Evolutionary conservation across 2,329 filamentous ascomycete genomes (phyloP).

Genomic region (Chrysoporthe puriensis): DNA sequence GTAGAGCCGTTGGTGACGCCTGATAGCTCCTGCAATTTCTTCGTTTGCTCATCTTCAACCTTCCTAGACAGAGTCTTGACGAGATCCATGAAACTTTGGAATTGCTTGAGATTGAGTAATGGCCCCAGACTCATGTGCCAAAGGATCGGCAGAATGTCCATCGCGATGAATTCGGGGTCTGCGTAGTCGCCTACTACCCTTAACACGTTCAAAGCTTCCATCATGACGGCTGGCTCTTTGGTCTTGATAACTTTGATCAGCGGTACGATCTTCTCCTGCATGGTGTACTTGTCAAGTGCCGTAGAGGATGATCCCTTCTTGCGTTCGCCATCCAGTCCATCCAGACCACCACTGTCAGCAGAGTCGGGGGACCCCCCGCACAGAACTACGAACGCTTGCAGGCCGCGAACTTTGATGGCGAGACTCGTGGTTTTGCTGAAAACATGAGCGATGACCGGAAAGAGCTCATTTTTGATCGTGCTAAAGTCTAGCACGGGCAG

Average conservation of each 20-base stretch:
- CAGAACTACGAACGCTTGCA: constrained; percentile 87
- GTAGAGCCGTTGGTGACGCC: constrained; percentile 57
- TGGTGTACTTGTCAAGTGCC: constrained; percentile 94
- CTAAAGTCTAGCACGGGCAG: constrained; percentile 91
- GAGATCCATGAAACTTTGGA: constrained; percentile 85
- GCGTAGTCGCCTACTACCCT: constrained; percentile 79
- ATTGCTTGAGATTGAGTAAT: constrained; percentile 83
- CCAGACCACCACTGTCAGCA: constrained; percentile 69
- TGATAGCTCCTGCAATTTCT: constrained; percentile 83
- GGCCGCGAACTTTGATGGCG: constrained; percentile 88
- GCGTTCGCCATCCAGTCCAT: constrained; percentile 66
- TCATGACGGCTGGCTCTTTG: constrained; percentile 96
- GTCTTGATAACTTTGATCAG: constrained; percentile 93
- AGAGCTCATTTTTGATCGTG: constrained; percentile 95
- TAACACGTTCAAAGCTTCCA: constrained; percentile 85
- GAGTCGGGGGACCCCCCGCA: constrained; percentile 73
- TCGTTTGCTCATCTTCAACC: constrained; percentile 86
- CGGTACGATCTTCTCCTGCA: constrained; percentile 96
- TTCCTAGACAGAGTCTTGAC: constrained; percentile 79
- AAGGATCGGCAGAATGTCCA: constrained; percentile 85
- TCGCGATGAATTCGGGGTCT: constrained; percentile 88
- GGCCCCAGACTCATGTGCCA: constrained; percentile 94
- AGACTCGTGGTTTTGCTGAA: constrained; percentile 94
- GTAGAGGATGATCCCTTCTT: constrained; percentile 70
- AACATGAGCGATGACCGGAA: constrained; percentile 86